Evolutionary conservation across 768 basidiomycete genomes (phyloP).

Genomic region (Cystobasidium ongulense): DNA sequence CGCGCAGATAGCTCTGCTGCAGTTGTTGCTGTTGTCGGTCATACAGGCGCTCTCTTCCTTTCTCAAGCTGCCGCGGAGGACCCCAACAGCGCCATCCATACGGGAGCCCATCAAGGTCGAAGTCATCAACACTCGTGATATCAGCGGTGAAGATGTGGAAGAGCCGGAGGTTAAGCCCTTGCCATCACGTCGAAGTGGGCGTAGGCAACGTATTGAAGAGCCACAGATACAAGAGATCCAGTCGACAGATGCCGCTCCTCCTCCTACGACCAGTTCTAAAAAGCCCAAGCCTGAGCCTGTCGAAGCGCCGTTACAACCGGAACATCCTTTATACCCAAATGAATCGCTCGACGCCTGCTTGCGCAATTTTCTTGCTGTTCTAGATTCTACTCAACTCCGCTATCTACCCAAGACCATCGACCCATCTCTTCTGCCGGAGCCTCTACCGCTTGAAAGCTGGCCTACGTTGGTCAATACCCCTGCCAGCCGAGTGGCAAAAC

Average conservation of each 20-base stretch:
- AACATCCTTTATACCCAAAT: slow-evolving; percentile 24
- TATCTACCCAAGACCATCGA: not conserved
- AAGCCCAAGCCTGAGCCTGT: not conserved
- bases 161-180: not conserved
- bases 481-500: slow-evolving; percentile 31
- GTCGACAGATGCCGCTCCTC: not conserved
- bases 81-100: not conserved
- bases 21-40: not conserved
- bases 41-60: not conserved
- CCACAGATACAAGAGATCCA: not conserved
- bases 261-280: not conserved
- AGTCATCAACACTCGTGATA: not conserved
- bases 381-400: slow-evolving; percentile 30
- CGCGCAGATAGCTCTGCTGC: slow-evolving; percentile 12
- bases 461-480: slow-evolving; percentile 15
- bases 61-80: not conserved
- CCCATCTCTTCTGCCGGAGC: not conserved
- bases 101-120: slow-evolving; percentile 14
- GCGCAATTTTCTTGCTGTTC: slow-evolving; percentile 35
- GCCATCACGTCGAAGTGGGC: not conserved
- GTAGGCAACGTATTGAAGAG: not conserved
- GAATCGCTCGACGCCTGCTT: slow-evolving; percentile 35
- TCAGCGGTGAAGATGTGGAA: not conserved
- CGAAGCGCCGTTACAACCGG: not conserved
- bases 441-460: slow-evolving; percentile 33